phyloP scores from a whole-genome alignment of 139 green algal species.

The Coelastrella sp. region DNA sequence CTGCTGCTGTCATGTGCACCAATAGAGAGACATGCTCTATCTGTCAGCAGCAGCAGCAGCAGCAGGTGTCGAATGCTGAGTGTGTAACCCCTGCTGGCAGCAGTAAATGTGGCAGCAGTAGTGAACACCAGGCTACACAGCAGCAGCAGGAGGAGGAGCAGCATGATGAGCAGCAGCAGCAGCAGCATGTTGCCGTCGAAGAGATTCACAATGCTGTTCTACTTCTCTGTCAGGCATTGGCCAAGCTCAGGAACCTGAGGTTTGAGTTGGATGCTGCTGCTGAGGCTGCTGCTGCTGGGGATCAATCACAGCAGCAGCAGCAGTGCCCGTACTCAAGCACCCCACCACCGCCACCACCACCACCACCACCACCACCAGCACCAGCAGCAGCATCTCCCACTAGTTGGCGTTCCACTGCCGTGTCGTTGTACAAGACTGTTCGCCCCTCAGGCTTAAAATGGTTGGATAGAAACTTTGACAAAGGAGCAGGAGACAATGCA shows the following conservation, averaged over 20 bases:
- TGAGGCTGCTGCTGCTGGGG: slow-evolving; percentile 3
- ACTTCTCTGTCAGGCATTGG: background rate
- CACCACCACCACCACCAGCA: background rate
- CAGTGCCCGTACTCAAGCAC: background rate
- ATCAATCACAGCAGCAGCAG: background rate
- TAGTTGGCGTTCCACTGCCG: background rate
- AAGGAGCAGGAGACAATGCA: background rate
- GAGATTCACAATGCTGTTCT: background rate
- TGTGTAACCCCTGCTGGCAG: background rate
- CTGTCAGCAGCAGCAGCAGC: background rate
- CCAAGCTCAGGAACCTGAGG: background rate
- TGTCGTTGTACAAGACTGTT: background rate
- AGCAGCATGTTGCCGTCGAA: background rate
- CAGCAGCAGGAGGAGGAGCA: slow-evolving; percentile 3
- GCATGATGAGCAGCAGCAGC: background rate
- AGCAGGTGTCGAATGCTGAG: background rate
- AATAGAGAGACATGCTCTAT: background rate
- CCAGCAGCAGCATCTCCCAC: slow-evolving; percentile 3
- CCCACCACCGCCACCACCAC: background rate
- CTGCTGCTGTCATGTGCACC: background rate
- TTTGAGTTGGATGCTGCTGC: background rate
- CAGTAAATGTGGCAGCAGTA: slow-evolving; percentile 25
- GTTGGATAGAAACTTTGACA: background rate
- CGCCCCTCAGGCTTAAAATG: background rate
- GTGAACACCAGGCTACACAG: background rate